These are phyloP conservation scores for Eudorina sp. DNA, from an alignment of 139 green algal species.

Conservation along the genomic window DNA sequence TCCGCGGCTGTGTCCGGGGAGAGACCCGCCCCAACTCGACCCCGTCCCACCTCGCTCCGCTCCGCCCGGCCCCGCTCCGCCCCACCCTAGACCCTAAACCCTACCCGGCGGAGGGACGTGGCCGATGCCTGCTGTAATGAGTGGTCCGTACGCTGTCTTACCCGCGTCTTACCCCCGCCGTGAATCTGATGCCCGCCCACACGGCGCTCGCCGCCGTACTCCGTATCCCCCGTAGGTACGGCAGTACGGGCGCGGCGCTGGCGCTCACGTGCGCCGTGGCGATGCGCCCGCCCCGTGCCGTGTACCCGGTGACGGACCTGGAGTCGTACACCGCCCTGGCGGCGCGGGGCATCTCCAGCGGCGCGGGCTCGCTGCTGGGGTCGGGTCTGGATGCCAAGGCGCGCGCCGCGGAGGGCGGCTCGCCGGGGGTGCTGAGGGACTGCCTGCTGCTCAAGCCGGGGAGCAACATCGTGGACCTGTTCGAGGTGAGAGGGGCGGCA, in stretches of 20 bases:
- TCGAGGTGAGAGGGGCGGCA: constrained; percentile 27
- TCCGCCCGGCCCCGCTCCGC: too few relatives aligned
- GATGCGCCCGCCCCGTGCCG: constrained; percentile 53
- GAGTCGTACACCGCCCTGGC: constrained; percentile 47
- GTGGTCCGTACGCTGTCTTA: too few relatives aligned
- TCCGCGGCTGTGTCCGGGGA: too few relatives aligned
- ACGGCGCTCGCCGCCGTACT: too few relatives aligned
- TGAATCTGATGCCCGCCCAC: too few relatives aligned
- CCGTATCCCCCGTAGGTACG: constrained; percentile 45
- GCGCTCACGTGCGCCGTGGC: constrained; percentile 53
- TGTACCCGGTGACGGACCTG: constrained; percentile 58
- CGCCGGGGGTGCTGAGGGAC: constrained; percentile 61
- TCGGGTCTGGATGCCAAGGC: constrained; percentile 61
- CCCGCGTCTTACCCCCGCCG: too few relatives aligned
- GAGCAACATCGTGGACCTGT: constrained; percentile 60
- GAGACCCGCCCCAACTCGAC: too few relatives aligned
- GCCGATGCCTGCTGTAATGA: too few relatives aligned
- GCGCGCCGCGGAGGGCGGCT: constrained; percentile 48
- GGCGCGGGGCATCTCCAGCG: constrained; percentile 11
- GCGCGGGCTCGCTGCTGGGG: constrained; percentile 36
- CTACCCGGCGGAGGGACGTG: too few relatives aligned
- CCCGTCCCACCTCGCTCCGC: too few relatives aligned
- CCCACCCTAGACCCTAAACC: too few relatives aligned
- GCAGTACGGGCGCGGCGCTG: constrained; percentile 54
- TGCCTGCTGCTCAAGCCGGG: constrained; percentile 66